Base-by-base conservation (phyloP, 2,329 filamentous ascomycete species). In the Beauveria caledonica region DNA sequence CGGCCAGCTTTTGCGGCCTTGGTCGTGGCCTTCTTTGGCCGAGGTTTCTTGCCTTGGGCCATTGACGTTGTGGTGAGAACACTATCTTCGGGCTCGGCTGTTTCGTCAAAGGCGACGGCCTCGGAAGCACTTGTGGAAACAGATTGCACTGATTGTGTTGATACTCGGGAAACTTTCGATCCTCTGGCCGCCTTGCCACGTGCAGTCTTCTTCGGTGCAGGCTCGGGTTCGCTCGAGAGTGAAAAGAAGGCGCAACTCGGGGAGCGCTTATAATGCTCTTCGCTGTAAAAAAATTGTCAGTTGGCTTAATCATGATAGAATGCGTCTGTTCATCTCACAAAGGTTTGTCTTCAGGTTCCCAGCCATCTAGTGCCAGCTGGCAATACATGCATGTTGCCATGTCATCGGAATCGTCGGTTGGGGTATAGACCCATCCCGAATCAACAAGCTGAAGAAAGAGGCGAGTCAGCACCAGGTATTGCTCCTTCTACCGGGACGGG, bases 351-450 rank as follows among this genome's bases (percentile, higher is more conserved):
- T 87, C 86, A 1, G 88, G 87, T 70, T 97, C 94, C 94, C 95
- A 99, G 7, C 92, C 92, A 72, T 97, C 93, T 11, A 99, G 81
- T 11, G 88, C 91, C 17, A 97, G 76, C 61, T 89, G 85, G 76
- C 94, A 99, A 74, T 97, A 97, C 29, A 89, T 82, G 71, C 94
- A 99, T 11, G 89, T 94, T 10, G 90, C 90, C 76, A 93, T 90
- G 72, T 99, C 94, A 65, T 94, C 87, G 13, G 86, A 90, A 48
- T 93, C 91, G 48, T 84, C 76, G 6, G 85, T 90, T 0, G 94
- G 92, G 25, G 92, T 95, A 74, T 92, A 97, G 70, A 89, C 92
- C 92, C 93, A 99, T 11, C 94, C 94, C 29, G 91, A 90, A 65
- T 93, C 90, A 39, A 90, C 90, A 77, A 97, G 86, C 86, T 94